phyloP scores from a whole-genome alignment of 2,329 filamentous ascomycete species.

The Phialemonium atrogriseum region DNA sequence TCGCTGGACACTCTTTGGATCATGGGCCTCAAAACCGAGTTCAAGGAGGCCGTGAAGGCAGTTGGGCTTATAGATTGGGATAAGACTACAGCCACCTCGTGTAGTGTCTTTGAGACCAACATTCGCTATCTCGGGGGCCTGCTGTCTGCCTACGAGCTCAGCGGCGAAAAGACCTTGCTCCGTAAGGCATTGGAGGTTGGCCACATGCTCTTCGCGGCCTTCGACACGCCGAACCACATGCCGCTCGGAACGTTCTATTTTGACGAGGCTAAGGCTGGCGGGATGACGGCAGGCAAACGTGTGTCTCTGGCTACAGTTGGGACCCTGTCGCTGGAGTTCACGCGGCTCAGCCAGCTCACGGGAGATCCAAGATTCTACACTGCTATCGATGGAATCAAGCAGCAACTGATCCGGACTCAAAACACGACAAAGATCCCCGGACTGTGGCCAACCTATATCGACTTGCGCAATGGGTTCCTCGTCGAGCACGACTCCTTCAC shows the following conservation, averaged over 20 bases:
- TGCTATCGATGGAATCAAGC: conserved; percentile 65
- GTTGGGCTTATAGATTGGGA: conserved; percentile 48
- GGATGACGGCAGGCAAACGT: conserved; percentile 23
- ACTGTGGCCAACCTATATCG: conserved; percentile 61
- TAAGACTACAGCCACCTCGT: conserved; percentile 32
- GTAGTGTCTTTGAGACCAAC: conserved; percentile 57
- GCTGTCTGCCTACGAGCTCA: conserved; percentile 43
- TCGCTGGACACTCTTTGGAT: conserved; percentile 52
- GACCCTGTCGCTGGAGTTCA: conserved; percentile 67
- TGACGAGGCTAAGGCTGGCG: conserved; percentile 26
- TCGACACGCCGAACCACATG: conserved; percentile 46
- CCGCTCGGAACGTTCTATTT: conserved; percentile 40
- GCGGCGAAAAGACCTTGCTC: conserved; percentile 34
- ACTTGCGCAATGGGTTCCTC: conserved; percentile 47
- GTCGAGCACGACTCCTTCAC: conserved; percentile 28
- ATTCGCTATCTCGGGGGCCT: conserved; percentile 47
- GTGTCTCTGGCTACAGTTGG: conserved; percentile 43
- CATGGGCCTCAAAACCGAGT: conserved; percentile 49
- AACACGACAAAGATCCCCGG: conserved; percentile 60
- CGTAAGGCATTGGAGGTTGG: conserved; percentile 44
- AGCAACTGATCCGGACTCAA: conserved; percentile 57
- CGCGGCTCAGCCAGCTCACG: conserved; percentile 64
- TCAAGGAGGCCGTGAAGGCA: conserved; percentile 39
- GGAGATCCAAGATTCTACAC: conserved; percentile 68
- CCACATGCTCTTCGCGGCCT: conserved; percentile 43